These are phyloP conservation scores for Trypanosoma caninum DNA, from an alignment of 208 protist genomes.

Conservation along the genomic window DNA sequence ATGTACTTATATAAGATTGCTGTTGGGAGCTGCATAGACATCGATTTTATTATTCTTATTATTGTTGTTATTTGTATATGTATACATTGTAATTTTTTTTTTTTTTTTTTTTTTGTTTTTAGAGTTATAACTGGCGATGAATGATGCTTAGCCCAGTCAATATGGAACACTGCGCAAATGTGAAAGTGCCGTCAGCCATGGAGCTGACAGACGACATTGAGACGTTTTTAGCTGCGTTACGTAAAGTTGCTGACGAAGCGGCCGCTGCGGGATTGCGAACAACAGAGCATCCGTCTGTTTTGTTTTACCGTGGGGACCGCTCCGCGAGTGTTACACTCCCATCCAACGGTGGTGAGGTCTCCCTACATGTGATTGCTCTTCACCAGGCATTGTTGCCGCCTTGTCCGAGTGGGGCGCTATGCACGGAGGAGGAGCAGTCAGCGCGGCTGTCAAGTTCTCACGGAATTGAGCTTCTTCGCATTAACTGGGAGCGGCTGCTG, in stretches of 20 bases:
- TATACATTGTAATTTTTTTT: neutral
- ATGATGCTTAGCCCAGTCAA: neutral
- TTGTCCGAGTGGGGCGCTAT: slow-evolving; percentile 1
- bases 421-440: slow-evolving; percentile 63
- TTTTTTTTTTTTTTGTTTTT: neutral
- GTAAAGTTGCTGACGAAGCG: slow-evolving; percentile 5
- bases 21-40: no score
- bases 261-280: neutral
- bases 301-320: slow-evolving; percentile 54
- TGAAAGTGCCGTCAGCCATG: neutral
- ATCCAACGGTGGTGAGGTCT: neutral
- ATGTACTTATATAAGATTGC: no score
- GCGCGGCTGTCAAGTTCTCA: slow-evolving; percentile 44
- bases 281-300: slow-evolving; percentile 43
- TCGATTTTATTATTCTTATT: no score
- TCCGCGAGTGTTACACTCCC: slow-evolving; percentile 15
- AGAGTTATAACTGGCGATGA: neutral
- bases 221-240: neutral
- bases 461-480: slow-evolving; percentile 63
- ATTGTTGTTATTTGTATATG: no score
- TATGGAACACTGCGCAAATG: neutral
- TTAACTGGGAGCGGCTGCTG: slow-evolving; percentile 65
- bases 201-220: slow-evolving; percentile 13
- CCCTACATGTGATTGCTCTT: slow-evolving; percentile 53
- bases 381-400: slow-evolving; percentile 73